These are phyloP conservation scores for Hypoxylon sp. DNA, from an alignment of 2,329 filamentous ascomycete genomes.

Conservation along the genomic window DNA sequence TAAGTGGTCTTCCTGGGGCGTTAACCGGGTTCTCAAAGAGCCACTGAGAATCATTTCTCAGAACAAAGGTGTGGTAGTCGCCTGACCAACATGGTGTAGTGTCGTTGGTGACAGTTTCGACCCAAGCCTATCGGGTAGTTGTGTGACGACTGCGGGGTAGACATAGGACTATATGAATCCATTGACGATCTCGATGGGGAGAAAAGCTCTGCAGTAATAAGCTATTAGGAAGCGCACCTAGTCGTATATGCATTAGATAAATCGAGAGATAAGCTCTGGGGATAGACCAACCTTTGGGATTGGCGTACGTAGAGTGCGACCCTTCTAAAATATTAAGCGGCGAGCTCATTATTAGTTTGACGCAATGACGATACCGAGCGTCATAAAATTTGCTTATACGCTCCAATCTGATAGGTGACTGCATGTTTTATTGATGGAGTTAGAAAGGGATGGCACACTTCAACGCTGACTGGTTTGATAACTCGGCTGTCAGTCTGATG, in stretches of 20 bases:
- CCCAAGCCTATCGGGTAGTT: slow-evolving; percentile 41
- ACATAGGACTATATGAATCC: slow-evolving; percentile 28
- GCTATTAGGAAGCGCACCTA: slow-evolving; percentile 32
- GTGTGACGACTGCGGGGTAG: slow-evolving; percentile 47
- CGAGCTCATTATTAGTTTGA: slow-evolving; percentile 27
- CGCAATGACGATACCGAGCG: slow-evolving; percentile 32
- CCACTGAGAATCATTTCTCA: slow-evolving; percentile 24
- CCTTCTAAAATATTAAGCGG: slow-evolving; percentile 20
- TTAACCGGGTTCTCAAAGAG: slow-evolving; percentile 23
- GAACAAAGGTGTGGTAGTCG: slow-evolving; percentile 36
- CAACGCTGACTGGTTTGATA: slow-evolving; percentile 20
- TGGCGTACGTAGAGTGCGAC: slow-evolving; percentile 27
- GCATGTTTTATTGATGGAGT: slow-evolving; percentile 14
- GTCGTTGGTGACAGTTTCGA: slow-evolving; percentile 44
- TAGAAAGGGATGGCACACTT: slow-evolving; percentile 7
- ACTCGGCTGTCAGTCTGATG: slow-evolving; percentile 38
- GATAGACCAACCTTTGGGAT: slow-evolving; percentile 25
- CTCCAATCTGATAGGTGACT: slow-evolving; percentile 19
- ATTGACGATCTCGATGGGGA: slow-evolving; percentile 43
- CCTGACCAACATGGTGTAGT: slow-evolving; percentile 46
- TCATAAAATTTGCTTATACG: slow-evolving; percentile 20
- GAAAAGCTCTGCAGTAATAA: slow-evolving; percentile 28
- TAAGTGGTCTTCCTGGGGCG: slow-evolving; percentile 33
- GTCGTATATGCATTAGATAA: slow-evolving; percentile 32
- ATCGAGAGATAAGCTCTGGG: slow-evolving; percentile 33